Conservation (phyloP, 2,329 filamentous ascomycete species). For the Trichoderma oligosporum region DNA sequence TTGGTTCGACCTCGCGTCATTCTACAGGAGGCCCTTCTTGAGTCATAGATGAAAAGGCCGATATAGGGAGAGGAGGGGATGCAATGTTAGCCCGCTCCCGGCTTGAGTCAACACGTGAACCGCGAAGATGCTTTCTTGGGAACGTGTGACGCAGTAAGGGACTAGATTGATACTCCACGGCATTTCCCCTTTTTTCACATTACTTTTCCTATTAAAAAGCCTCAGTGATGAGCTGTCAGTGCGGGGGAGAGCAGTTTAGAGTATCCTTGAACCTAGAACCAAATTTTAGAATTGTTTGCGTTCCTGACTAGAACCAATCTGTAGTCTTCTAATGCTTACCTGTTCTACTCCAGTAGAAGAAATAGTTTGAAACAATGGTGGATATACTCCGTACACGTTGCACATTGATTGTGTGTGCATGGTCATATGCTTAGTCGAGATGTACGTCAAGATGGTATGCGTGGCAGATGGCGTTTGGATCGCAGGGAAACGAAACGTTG, state of each 20-base stretch:
- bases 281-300: conserved; percentile 2
- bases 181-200: not conserved
- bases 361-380: not conserved
- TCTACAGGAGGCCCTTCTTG: conserved; percentile 3
- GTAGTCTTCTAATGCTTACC: not conserved
- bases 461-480: conserved; percentile 14
- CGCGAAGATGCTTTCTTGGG: not conserved
- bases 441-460: not conserved
- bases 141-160: conserved; percentile 15
- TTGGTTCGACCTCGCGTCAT: conserved; percentile 28
- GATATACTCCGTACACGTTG: conserved; percentile 2
- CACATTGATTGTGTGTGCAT: not conserved
- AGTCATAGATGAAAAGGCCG: not conserved
- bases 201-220: conserved; percentile 6
- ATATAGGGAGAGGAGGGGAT: conserved; percentile 7
- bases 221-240: conserved; percentile 13
- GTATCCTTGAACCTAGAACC: conserved; percentile 10
- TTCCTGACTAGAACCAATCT: conserved; percentile 17
- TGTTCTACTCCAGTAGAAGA: not conserved
- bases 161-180: not conserved
- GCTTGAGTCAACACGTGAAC: not conserved
- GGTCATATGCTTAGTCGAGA: not conserved
- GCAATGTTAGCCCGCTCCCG: not conserved
- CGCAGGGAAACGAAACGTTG: conserved; percentile 7
- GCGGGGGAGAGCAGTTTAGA: conserved; percentile 11